Evolutionary conservation across 2,329 filamentous ascomycete genomes (phyloP).

Genomic region (Aspergillus flavus): DNA sequence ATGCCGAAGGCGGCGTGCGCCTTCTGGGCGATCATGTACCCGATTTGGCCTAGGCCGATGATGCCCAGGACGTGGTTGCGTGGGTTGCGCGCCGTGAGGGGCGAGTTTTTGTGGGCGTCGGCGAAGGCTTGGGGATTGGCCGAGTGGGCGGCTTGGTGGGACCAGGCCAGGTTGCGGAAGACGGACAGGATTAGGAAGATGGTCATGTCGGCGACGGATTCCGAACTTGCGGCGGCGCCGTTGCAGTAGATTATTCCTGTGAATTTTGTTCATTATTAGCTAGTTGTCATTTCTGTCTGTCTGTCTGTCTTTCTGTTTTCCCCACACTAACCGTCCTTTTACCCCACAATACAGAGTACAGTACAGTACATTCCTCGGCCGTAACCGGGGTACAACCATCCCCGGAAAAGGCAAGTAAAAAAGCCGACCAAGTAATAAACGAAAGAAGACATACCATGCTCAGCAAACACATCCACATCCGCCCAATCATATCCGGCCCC

Average conservation of each 20-base stretch:
- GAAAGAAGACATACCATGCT: slow-evolving; percentile 52
- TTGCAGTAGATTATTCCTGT: slow-evolving; percentile 64
- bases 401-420: background rate
- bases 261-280: background rate
- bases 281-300: background rate
- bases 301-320: slow-evolving; percentile 9
- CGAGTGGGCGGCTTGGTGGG: slow-evolving; percentile 57
- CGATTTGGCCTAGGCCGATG: slow-evolving; percentile 70
- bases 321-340: background rate
- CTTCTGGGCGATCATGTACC: slow-evolving; percentile 63
- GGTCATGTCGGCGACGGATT: slow-evolving; percentile 73
- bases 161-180: slow-evolving; percentile 70
- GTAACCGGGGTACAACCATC: background rate
- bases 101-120: slow-evolving; percentile 63
- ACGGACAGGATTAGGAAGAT: slow-evolving; percentile 69
- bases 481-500: slow-evolving; percentile 68
- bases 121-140: slow-evolving; percentile 52
- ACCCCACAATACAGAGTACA: background rate
- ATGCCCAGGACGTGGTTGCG: slow-evolving; percentile 64
- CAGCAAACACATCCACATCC: slow-evolving; percentile 61
- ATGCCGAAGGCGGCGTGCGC: slow-evolving; percentile 64
- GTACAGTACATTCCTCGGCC: background rate
- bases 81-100: slow-evolving; percentile 65
- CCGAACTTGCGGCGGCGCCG: slow-evolving; percentile 68
- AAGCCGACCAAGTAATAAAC: no score